Conservation (phyloP, 1,139 yeast genomes). For the Torulaspora pretoriensis region DNA sequence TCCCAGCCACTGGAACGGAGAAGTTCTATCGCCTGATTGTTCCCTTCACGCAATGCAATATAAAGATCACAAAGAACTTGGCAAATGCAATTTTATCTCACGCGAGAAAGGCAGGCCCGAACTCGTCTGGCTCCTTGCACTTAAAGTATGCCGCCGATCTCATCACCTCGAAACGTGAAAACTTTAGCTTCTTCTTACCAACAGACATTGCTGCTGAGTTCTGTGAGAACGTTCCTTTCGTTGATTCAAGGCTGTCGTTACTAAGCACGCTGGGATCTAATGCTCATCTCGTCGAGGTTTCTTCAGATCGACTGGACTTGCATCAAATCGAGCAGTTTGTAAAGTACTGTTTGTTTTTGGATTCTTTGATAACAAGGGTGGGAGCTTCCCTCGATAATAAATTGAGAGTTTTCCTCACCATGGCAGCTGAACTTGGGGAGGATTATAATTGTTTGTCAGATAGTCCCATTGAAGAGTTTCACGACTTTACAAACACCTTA, state of each 20-base stretch:
- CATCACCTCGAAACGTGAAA: constrained; percentile 6
- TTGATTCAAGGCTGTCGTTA: constrained; percentile 41
- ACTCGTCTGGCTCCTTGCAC: not conserved
- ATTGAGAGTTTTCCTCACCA: constrained; percentile 28
- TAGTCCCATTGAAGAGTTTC: constrained; percentile 21
- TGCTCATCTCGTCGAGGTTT: constrained; percentile 36
- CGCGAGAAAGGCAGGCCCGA: constrained; percentile 10
- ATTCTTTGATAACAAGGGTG: constrained; percentile 16
- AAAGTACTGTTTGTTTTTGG: constrained; percentile 30
- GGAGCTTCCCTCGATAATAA: constrained; percentile 22
- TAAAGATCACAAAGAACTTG: constrained; percentile 20
- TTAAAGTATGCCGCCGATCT: constrained; percentile 18
- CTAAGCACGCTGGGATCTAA: constrained; percentile 47
- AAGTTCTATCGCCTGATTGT: constrained; percentile 16
- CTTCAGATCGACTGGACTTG: constrained; percentile 13
- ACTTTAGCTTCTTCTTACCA: constrained; percentile 18
- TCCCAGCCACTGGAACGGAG: constrained; percentile 14
- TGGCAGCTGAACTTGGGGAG: constrained; percentile 37
- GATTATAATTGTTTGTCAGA: constrained; percentile 38
- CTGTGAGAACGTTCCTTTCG: constrained; percentile 22
- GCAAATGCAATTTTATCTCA: constrained; percentile 18
- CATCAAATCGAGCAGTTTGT: constrained; percentile 18
- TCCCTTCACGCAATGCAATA: constrained; percentile 16
- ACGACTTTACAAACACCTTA: constrained; percentile 22
- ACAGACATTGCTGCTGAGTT: constrained; percentile 12